These are phyloP conservation scores for Helotiales sp. DNA, from an alignment of 2,329 filamentous ascomycete genomes.

Conservation along the genomic window DNA sequence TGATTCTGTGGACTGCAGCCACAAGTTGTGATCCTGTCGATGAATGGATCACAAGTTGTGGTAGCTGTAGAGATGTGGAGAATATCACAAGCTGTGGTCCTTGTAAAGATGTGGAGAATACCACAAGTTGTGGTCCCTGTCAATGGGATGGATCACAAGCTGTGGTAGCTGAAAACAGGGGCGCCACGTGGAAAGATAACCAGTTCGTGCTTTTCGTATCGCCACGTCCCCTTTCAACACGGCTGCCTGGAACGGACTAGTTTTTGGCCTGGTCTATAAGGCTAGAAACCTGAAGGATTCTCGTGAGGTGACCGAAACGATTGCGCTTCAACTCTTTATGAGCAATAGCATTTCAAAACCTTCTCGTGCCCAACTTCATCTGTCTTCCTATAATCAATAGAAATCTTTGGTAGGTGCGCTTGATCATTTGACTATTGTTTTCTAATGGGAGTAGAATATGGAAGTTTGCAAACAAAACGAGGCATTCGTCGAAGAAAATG, in stretches of 20 bases:
- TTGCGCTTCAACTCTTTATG: neutral
- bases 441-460: constrained; percentile 22
- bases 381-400: neutral
- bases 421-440: constrained; percentile 22
- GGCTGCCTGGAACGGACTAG: neutral
- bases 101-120: neutral
- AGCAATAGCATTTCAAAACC: neutral
- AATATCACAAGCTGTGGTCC: neutral
- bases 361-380: neutral
- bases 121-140: neutral
- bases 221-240: neutral
- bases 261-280: neutral
- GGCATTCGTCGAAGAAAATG: constrained; percentile 18
- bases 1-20: neutral
- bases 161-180: neutral
- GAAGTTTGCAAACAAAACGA: constrained; percentile 26
- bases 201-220: neutral
- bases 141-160: neutral
- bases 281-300: neutral
- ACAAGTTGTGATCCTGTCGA: neutral
- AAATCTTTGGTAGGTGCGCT: constrained; percentile 12
- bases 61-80: neutral
- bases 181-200: neutral
- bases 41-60: neutral
- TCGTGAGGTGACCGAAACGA: neutral